Conservation (phyloP, 768 basidiomycete species). For the Tylopilus subfusipes region DNA sequence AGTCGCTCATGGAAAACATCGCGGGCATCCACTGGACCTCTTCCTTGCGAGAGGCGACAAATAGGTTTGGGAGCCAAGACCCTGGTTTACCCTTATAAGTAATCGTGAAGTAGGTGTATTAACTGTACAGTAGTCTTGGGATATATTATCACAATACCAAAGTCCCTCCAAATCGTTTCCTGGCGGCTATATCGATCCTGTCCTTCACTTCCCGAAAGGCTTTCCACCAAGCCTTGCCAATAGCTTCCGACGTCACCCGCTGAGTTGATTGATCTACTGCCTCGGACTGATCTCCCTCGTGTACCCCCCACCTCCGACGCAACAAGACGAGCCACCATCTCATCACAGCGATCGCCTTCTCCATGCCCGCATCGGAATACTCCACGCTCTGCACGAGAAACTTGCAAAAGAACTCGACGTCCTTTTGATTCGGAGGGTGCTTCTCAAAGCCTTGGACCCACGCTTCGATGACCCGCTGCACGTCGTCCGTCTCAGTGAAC, state of each 20-base stretch:
- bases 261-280: conserved; percentile 27
- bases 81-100: not conserved
- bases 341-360: conserved; percentile 66
- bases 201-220: conserved; percentile 68
- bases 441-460: conserved; percentile 71
- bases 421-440: conserved; percentile 65
- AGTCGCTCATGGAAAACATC: conserved; percentile 30
- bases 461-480: conserved; percentile 64
- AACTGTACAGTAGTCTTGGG: not conserved
- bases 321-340: conserved; percentile 81
- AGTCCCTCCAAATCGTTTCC: conserved; percentile 68
- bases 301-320: conserved; percentile 57
- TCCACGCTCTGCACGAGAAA: conserved; percentile 70
- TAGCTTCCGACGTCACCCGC: conserved; percentile 35
- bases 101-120: not conserved
- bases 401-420: conserved; percentile 70
- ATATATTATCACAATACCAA: conserved; percentile 41
- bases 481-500: conserved; percentile 65
- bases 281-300: conserved; percentile 42
- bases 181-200: conserved; percentile 60
- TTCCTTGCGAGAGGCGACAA: conserved; percentile 58
- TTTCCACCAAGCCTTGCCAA: conserved; percentile 79
- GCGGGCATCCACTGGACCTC: conserved; percentile 37
- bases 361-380: conserved; percentile 63
- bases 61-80: conserved; percentile 2